Percentiles rank a stretch among this genome's conserved stretches.
These are phyloP conservation scores for Dothidotthia symphoricarpi DNA, from an alignment of 2,329 filamentous ascomycete genomes.

Conservation along the genomic window DNA sequence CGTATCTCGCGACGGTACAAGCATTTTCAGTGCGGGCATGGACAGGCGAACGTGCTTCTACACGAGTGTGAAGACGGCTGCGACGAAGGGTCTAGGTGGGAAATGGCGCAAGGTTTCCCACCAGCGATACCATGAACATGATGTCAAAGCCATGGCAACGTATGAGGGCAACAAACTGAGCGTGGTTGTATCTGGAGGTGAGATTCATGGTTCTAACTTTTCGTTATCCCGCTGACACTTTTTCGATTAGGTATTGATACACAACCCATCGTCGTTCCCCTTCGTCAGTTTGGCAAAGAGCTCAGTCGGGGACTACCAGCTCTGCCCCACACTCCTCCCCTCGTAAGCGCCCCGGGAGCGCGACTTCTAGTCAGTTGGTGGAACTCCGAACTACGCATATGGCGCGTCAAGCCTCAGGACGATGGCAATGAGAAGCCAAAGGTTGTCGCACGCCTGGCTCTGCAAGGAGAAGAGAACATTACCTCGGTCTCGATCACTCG, in stretches of 20 bases:
- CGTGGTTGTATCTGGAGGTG: conserved; percentile 87
- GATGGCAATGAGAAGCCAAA: conserved; percentile 46
- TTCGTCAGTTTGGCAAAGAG: conserved; percentile 74
- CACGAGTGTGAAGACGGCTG: conserved; percentile 46
- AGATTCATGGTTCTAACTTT: conserved; percentile 24
- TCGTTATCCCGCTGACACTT: conserved; percentile 27
- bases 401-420: conserved; percentile 60
- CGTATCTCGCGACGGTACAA: conserved; percentile 73
- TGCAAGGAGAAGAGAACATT: conserved; percentile 73
- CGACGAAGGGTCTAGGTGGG: conserved; percentile 43
- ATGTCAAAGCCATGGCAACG: conserved; percentile 90
- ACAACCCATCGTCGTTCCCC: conserved; percentile 74
- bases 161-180: conserved; percentile 84
- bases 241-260: conserved; percentile 70
- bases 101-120: conserved; percentile 83
- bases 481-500: conserved; percentile 69
- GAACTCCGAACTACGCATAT: conserved; percentile 83
- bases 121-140: conserved; percentile 83
- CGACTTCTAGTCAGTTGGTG: conserved; percentile 88
- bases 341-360: conserved; percentile 69
- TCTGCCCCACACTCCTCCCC: conserved; percentile 73
- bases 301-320: conserved; percentile 79
- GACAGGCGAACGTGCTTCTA: conserved; percentile 85
- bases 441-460: conserved; percentile 41
- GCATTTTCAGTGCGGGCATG: conserved; percentile 87